Evolutionary conservation across 352 stramenopile species (phyloP), one percentile per base, ranked within the genome.

Genomic region (Phytophthora pseudosyringae): DNA sequence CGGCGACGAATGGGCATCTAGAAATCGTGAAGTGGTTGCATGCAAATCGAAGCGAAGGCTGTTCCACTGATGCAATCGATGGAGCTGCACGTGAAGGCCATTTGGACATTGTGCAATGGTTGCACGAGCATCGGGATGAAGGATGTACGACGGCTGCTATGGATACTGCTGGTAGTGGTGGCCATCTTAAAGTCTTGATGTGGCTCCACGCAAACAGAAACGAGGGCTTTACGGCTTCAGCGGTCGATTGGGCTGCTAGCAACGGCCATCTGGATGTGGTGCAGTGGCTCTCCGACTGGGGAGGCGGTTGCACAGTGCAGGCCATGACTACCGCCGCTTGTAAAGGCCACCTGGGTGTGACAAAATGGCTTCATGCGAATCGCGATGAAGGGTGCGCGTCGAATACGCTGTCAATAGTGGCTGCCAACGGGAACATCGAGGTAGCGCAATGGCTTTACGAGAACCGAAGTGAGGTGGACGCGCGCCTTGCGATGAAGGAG

Each of bases 71-170:
- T 25, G 63, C 63, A 31, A 61, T 70, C 35, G 40, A 66, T 48
- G 32, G 33, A 35, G 55, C 63, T 45, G 63, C 63, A 16, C 47
- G 63, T 18, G 47, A 33, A 56, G 59, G 59, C 11, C 59, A 66
- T 18, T 26, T 64, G 6, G 52, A 49, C 40, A 39, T 69, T 21
- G 47, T 60, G 21, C 43, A 62, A 5, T 73, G 59, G 65, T 25
- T 73, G 3, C 65, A 73, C 25, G 11, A 10, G 3, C 28, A 69
- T 50, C 46, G 52, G 3, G 21, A 3, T 2, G 65, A 73, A 46
- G 65, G 53, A 6, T 77, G 69, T 3, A 68, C 64, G n/a, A 62
- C 40, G 6, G 32, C 32, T 25, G 64, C 69, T 18, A 77, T 74
- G 53, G 59, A 70, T 47, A 31, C 40, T 49, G 58, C 69, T 5